Evolutionary conservation across 1,284 basidiomycete genomes (phyloP), one percentile per base, ranked within the genome.

Genomic region (Farysia itapuensis): DNA sequence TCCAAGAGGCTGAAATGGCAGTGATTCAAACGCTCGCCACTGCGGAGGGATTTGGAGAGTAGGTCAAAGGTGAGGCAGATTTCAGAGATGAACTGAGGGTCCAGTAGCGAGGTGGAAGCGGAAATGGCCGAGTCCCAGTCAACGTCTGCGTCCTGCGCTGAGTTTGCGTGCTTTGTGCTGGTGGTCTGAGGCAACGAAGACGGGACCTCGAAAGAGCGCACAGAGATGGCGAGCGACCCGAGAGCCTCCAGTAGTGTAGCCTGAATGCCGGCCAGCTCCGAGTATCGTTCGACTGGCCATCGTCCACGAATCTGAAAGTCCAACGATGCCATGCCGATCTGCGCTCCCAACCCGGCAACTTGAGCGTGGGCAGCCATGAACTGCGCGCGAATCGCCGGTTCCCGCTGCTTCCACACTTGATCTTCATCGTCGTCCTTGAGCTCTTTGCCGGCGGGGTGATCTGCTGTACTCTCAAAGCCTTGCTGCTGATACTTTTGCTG

Each of bases 281-380:
- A 71, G 53, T 84, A 84, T 35, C 82, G 80, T 30, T 81, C 78
- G 12, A 66, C 67, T 4, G 82, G 80, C 82, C 82, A 84, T 28
- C 74, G 75, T 6, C 83, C 83, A 8, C 82, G 77, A 14, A 83
- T 77, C 56, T 54, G 58, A 15, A 65, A 46, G 32, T 68, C 65
- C 31, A 65, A 41, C 28, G 47, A 70, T 79, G 26, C 82, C 80
- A 68, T 82, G 79, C 79, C 81, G 81, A 64, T 78, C 78, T 35
- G 81, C 80, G 34, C 79, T 67, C 20, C 56, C 68, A 22, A 81
- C 80, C 61, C 78, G 67, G 43, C 43, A 0, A 48, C 70, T 47
- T 39, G 77, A 69, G 39, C 81, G 48, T 25, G 77, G 61, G 43
- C 74, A 66, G 26, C 82, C 47, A 70, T 81, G 78, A 54, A 79